These are phyloP conservation scores for Suillus cothurnatus DNA, from an alignment of 768 basidiomycete genomes.

Conservation along the genomic window DNA sequence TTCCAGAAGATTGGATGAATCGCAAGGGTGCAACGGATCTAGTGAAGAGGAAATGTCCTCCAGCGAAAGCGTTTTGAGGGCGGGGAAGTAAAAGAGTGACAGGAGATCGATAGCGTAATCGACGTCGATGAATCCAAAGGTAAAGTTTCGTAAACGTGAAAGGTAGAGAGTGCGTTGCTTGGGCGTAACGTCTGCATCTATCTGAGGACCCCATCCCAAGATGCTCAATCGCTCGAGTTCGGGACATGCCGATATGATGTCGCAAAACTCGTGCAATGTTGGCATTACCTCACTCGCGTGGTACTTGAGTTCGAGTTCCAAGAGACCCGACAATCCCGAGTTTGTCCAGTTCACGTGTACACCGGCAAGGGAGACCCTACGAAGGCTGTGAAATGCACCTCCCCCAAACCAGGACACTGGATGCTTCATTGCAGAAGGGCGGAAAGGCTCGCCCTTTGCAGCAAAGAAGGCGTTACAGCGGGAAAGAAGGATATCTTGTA, in stretches of 20 bases:
- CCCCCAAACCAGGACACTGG: constrained; percentile 46
- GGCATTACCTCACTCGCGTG: constrained; percentile 62
- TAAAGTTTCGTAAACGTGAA: constrained; percentile 34
- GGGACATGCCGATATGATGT: constrained; percentile 43
- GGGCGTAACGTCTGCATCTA: constrained; percentile 17
- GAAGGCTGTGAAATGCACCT: constrained; percentile 38
- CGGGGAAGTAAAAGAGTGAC: constrained; percentile 41
- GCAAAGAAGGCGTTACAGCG: constrained; percentile 64
- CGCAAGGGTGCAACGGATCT: constrained; percentile 33
- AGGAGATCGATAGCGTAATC: constrained; percentile 41
- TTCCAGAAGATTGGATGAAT: constrained; percentile 40
- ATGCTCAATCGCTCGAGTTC: constrained; percentile 46
- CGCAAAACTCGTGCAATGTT: constrained; percentile 45
- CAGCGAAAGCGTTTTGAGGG: constrained; percentile 39
- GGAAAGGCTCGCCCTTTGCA: constrained; percentile 44
- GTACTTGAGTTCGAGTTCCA: constrained; percentile 54
- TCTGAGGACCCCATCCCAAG: constrained; percentile 54
- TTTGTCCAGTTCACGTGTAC: constrained; percentile 59
- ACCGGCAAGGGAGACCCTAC: constrained; percentile 49
- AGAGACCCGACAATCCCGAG: constrained; percentile 44
- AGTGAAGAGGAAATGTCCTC: constrained; percentile 50
- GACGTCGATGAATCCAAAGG: constrained; percentile 48
- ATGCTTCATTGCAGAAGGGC: constrained; percentile 40
- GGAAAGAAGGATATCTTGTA: constrained; percentile 47
- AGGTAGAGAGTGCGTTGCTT: constrained; percentile 26